Evolutionary conservation across 495 filamentous ascomycete species (phyloP), one percentile per base, ranked within the genome.

Genomic region (Aspergillus leporis): DNA sequence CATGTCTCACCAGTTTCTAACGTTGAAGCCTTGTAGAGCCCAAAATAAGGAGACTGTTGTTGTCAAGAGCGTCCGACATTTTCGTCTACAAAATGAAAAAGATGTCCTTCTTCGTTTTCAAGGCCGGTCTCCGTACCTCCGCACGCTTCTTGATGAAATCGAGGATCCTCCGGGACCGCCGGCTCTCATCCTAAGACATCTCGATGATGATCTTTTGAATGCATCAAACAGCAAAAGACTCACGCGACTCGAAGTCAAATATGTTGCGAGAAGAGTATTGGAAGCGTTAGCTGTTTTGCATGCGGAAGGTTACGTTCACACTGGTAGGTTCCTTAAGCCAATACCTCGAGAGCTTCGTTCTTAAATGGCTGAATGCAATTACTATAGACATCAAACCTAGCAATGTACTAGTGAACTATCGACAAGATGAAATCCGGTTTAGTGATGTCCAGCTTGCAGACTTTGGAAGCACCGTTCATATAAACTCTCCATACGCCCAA

Each of bases 331-430:
- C n/a, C 32, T 47, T 32, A 5, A 40, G 46, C 32, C 16, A 50
- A 30, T 51, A 47, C 16, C 49, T 45, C 22, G n/a, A n/a, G 4
- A 40, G 23, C 14, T 8, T 52, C n/a, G 3, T 4, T 8, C 23
- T 21, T 25, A 19, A 14, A 45, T 52, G 34, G 23, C 30, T 21
- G n/a, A 60, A 9, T 40, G 43, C 9, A 10, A 21, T 5, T 56
- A 38, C 19, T n/a, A n/a, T 47, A 75, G 76, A 80, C 65, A 61
- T 80, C 45, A 78, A 78, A 58, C 65, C 70, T 14, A 63, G 70
- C 55, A 78, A 78, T 58, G 62, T 80, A 12, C 64, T 80, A 36
- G 70, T 78, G 16, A 78, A 79, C 56, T 67, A 73, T 63, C 63
- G 68, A 49, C 45, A 65, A 10, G 13, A 5, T 21, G 64, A 63